Evolutionary conservation across 352 stramenopile species (phyloP), one percentile per base, ranked within the genome.

Genomic region (Elongisporangium prolatum): DNA sequence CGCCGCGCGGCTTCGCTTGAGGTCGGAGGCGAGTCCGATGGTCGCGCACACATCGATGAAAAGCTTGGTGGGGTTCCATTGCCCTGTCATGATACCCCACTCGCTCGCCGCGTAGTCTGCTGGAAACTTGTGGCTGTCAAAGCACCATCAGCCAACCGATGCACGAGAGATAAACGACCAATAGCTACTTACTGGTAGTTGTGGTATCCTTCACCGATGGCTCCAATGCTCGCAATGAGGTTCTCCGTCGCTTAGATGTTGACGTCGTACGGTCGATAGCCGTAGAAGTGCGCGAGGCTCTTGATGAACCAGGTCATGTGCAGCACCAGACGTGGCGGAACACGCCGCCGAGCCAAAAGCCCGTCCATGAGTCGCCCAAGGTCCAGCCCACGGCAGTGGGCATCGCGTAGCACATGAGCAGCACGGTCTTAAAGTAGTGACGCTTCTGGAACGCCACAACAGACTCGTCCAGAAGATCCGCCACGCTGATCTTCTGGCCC

Each of bases 271-370:
- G 96, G 96, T 72, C 98, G 96, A 76, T 98, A 97, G 48, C 96
- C 96, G 56, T 92, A 98, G 62, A 98, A 93, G 76, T 99, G 96
- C 13, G 96, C 96, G 9, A 95, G 91, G 24, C 80, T 97, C 81
- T 99, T 99, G 49, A 99, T 95, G 34, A 96, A 84, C 93, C 95
- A 99, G 14, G 96, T 98, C 70, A 88, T 97, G 75, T 99, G 94
- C 7, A 98, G 78, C 20, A 98, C 92, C 88, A 67, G 51, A 93
- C 83, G 71, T 98, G 97, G 59, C 96, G 76, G 34, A 98, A 80
- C 50, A 82, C 84, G 48, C 92, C 95, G n/a, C 91, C 91, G 25
- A 98, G 72, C 77, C 96, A 98, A 64, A 98, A 98, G 13, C 78
- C 96, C 49, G 71, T 81, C 89, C 86, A 98, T 55, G 95, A 94